These are phyloP conservation scores for Fusarium verrucosum DNA, from an alignment of 2,329 filamentous ascomycete species.

Conservation along the genomic window DNA sequence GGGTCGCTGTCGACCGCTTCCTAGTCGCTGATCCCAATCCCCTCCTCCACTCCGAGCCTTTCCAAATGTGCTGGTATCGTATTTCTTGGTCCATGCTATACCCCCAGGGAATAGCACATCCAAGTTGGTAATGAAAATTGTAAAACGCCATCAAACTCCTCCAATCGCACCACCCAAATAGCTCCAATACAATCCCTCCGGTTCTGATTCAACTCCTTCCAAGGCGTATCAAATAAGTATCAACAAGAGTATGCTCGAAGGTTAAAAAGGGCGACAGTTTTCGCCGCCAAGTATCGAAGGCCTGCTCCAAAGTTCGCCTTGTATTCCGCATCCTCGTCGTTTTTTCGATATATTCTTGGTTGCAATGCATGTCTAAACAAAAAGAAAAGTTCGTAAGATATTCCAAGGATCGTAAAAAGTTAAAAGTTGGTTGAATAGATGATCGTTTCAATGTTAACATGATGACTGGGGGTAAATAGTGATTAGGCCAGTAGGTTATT, in stretches of 20 bases:
- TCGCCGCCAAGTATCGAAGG: slow-evolving; percentile 23
- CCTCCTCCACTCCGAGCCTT: slow-evolving; percentile 12
- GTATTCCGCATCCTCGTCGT: slow-evolving; percentile 28
- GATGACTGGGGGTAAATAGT: background rate
- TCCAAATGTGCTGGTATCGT: slow-evolving; percentile 43
- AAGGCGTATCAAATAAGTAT: slow-evolving; percentile 23
- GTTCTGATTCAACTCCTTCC: slow-evolving; percentile 35
- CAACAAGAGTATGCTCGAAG: slow-evolving; percentile 31
- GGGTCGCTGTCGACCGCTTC: slow-evolving; percentile 16
- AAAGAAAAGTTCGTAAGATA: slow-evolving; percentile 40
- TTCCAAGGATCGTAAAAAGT: slow-evolving; percentile 36
- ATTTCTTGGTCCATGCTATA: slow-evolving; percentile 35
- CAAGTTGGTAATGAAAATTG: slow-evolving; percentile 38
- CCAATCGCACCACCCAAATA: slow-evolving; percentile 36
- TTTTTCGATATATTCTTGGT: slow-evolving; percentile 33
- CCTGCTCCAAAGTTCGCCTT: slow-evolving; percentile 28
- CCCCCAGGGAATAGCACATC: slow-evolving; percentile 40
- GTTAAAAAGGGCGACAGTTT: slow-evolving; percentile 17
- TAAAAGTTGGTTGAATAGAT: slow-evolving; percentile 11
- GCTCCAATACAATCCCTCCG: slow-evolving; percentile 28
- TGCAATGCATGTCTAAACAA: slow-evolving; percentile 42
- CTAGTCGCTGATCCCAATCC: slow-evolving; percentile 32
- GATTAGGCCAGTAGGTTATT: slow-evolving; percentile 44
- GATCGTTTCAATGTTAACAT: slow-evolving; percentile 13
- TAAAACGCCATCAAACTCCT: slow-evolving; percentile 45